Conservation (phyloP, 2,329 filamentous ascomycete genomes). For the Ascochyta koolunga region DNA sequence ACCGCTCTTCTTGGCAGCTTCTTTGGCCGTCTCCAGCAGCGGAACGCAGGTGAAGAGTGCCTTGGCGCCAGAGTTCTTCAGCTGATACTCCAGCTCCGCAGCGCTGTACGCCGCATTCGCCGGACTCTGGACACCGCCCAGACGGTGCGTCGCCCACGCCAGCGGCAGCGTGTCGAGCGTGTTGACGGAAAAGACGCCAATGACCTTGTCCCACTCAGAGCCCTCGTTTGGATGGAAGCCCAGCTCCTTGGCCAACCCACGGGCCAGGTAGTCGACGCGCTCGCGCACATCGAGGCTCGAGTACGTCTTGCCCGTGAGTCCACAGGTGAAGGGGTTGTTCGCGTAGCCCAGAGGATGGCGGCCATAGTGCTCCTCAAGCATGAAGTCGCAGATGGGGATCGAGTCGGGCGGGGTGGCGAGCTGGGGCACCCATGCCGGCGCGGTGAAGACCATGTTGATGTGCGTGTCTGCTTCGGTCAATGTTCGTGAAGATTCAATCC, state of each 20-base stretch:
- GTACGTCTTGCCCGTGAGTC: conserved; percentile 72
- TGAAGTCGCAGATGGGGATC: conserved; percentile 76
- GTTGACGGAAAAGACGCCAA: conserved; percentile 79
- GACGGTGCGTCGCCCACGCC: conserved; percentile 74
- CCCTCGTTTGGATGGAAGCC: conserved; percentile 73
- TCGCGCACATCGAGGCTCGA: conserved; percentile 67
- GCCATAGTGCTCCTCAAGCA: conserved; percentile 74
- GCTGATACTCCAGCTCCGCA: conserved; percentile 72
- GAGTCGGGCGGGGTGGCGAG: conserved; percentile 74
- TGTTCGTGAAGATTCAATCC: background rate
- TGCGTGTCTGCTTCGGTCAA: background rate
- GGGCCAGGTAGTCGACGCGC: conserved; percentile 70
- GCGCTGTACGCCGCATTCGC: conserved; percentile 77
- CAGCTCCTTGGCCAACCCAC: conserved; percentile 72
- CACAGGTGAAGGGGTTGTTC: conserved; percentile 76
- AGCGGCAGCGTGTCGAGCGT: conserved; percentile 80
- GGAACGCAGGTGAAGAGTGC: conserved; percentile 74
- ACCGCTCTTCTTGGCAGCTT: conserved; percentile 67
- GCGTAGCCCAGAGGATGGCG: conserved; percentile 68
- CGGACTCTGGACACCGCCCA: conserved; percentile 75
- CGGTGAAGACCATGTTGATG: conserved; percentile 58
- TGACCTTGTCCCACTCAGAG: conserved; percentile 81
- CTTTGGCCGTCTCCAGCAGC: conserved; percentile 67
- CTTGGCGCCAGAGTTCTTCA: conserved; percentile 71
- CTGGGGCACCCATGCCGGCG: conserved; percentile 66